Conservation (phyloP, 257 asterid genomes). For the Jasminum sambac region DNA sequence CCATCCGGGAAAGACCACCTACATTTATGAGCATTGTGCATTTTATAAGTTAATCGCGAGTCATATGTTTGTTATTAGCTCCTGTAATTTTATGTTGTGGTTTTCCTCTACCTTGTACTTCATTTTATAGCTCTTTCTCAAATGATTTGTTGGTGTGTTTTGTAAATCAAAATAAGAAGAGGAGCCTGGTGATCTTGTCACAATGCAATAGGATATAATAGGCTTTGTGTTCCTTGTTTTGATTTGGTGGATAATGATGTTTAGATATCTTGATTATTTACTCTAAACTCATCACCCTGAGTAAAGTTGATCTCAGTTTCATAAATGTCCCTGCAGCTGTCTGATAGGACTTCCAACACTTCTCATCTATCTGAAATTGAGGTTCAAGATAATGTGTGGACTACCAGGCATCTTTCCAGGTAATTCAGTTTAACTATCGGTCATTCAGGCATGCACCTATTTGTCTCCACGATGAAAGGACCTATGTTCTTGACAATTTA, state of each 20-base stretch:
- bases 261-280: neutral
- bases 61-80: slow-evolving; percentile 4
- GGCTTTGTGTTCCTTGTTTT: slow-evolving; percentile 5
- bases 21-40: slow-evolving; percentile 3
- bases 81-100: neutral
- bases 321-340: slow-evolving; percentile 46
- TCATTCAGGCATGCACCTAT: slow-evolving; percentile 3
- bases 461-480: slow-evolving; percentile 16
- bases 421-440: slow-evolving; percentile 29
- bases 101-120: slow-evolving; percentile 6
- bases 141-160: slow-evolving; percentile 16
- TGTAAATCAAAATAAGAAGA: slow-evolving; percentile 2
- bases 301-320: slow-evolving; percentile 4
- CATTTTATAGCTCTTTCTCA: neutral
- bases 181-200: slow-evolving; percentile 2
- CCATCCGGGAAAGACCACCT: neutral
- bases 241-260: neutral
- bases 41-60: neutral
- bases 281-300: neutral
- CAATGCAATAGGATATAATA: neutral
- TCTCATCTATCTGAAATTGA: slow-evolving; percentile 57
- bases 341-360: slow-evolving; percentile 49
- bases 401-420: slow-evolving; percentile 57
- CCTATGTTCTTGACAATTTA: neutral
- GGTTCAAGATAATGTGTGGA: slow-evolving; percentile 48